These are phyloP conservation scores for Clonostachys sp. DNA, from an alignment of 2,329 filamentous ascomycete species.

Conservation along the genomic window DNA sequence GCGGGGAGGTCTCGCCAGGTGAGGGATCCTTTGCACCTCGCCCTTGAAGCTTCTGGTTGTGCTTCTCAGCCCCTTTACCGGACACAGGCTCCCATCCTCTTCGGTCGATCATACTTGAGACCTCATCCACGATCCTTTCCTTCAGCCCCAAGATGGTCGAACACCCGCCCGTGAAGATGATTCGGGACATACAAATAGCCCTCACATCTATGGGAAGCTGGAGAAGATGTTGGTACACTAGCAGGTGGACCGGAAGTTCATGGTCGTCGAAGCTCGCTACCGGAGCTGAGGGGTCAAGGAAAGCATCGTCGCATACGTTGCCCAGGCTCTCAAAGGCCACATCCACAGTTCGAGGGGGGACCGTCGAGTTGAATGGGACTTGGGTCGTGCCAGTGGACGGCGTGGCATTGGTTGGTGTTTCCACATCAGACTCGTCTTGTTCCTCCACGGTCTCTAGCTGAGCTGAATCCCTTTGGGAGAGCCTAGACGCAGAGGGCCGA, in stretches of 20 bases:
- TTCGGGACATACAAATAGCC: conserved; percentile 80
- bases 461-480: conserved; percentile 28
- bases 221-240: conserved; percentile 74
- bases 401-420: conserved; percentile 12
- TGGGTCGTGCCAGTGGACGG: conserved; percentile 14
- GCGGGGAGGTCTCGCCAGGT: neutral
- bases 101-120: conserved; percentile 60
- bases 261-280: conserved; percentile 73
- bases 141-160: conserved; percentile 77
- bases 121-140: conserved; percentile 69
- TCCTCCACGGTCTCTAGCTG: conserved; percentile 47
- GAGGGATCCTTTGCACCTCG: conserved; percentile 11
- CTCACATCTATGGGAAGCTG: conserved; percentile 77
- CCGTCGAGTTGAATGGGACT: conserved; percentile 36
- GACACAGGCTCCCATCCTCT: conserved; percentile 75
- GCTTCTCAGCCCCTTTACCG: conserved; percentile 56
- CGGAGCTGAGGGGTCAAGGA: conserved; percentile 58
- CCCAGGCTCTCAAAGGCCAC: conserved; percentile 68
- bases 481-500: conserved; percentile 22
- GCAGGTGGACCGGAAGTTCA: conserved; percentile 70
- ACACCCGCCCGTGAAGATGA: conserved; percentile 81
- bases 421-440: conserved; percentile 46
- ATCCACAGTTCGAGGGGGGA: conserved; percentile 49
- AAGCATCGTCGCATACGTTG: conserved; percentile 68
- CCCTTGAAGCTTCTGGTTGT: conserved; percentile 35